Evolutionary conservation across 1,284 basidiomycete genomes (phyloP), one percentile per base, ranked within the genome.

Genomic region (Microbotryomycetes sp.): DNA sequence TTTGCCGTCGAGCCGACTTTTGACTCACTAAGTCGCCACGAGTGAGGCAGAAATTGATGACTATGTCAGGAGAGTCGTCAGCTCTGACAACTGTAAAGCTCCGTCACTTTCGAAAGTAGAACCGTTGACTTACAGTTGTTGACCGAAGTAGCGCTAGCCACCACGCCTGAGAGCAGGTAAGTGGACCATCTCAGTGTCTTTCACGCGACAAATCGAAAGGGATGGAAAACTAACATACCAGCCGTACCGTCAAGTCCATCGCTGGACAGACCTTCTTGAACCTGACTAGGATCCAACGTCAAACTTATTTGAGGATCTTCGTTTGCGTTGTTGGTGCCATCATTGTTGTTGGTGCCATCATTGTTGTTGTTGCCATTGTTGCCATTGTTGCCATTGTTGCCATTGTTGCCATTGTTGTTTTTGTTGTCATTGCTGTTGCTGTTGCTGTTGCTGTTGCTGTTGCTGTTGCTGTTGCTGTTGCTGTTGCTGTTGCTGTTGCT

Each of bases 11-110:
- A 6, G 49, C 49, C n/a, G 25, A 16, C 15, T 6, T 7, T 29
- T 19, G 29, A 28, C 63, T 19, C 22, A 68, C 66, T 54, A 81
- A 76, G 65, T 81, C 77, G 45, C 79, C 77, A 28, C 78, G 75
- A 26, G 79, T 81, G 42, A 79, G 71, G 71, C 83, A 85, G 76
- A 83, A 84, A 78, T 86, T 84, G 79, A 86, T 85, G 76, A 70
- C 67, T 49, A 29, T n/a, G 12, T 15, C 29, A 28, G 14, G n/a
- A 19, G 31, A 54, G n/a, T 42, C 19, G 48, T 26, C 53, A 53
- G 32, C 50, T 25, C 23, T 25, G 30, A 36, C 2, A 23, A 36
- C 46, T n/a, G 6, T 7, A 30, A 28, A 15, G 7, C 15, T n/a
- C n/a, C n/a, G n/a, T n/a, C n/a, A n/a, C n/a, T n/a, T n/a, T n/a